Evolutionary conservation across 441 rosid species (phyloP), one percentile per base, ranked within the genome.

Genomic region (Biscutella laevigata): DNA sequence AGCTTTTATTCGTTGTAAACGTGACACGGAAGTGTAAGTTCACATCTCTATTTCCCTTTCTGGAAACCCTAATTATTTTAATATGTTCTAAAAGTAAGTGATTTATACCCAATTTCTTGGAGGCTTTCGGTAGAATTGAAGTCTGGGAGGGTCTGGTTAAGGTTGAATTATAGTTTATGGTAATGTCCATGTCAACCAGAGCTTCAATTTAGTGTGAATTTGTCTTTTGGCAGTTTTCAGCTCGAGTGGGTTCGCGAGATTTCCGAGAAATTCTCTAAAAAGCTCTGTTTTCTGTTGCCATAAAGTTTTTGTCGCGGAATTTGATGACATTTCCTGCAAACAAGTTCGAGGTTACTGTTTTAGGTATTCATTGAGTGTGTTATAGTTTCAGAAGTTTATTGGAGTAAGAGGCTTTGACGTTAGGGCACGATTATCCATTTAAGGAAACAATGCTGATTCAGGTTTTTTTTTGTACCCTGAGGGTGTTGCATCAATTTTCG

Each of bases 41-140:
- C 64, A 49, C 17, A 45, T 25, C 43, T 62, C 41, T 26, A 9
- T 7, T 53, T 25, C 10, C 20, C 30, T 26, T 6, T 7, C 2
- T 0, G 29, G 7, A 71, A 78, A 66, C 79, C 83, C 88, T 74
- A 73, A 66, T 52, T 51, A 21, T 64, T 34, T 7, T 20, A 4
- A n/a, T 10, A 7, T 8, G 27, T 38, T 5, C 15, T 10, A 0
- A 6, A 36, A 15, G 1, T 8, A 19, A n/a, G 29, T 45, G 25
- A 19, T 48, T 12, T 25, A 5, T 33, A 6, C 62, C 58, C 62
- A 61, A 53, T 74, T 68, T n/a, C 39, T 11, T 22, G 50, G 21
- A 19, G 34, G 15, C 12, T 40, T 10, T 61, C 22, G 35, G 59
- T 58, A 28, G 41, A 50, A 36, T 59, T 36, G 13, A 30, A 41